Evolutionary conservation across 495 filamentous ascomycete species (phyloP).

Genomic region (Articulospora tetracladia): DNA sequence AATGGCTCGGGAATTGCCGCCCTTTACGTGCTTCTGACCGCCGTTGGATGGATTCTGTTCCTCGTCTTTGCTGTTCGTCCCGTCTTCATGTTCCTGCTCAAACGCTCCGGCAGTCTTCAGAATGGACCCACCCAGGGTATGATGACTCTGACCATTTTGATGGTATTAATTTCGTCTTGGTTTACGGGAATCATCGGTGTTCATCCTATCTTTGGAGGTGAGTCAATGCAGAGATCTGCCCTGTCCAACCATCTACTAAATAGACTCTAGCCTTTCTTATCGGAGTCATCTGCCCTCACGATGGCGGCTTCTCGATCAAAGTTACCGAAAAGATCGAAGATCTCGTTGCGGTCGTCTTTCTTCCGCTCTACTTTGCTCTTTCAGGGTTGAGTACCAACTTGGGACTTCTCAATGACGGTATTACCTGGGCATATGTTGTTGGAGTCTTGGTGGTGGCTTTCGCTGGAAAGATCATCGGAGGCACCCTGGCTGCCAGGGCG

Average conservation of each 20-base stretch:
- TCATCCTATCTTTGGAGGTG: slow-evolving; percentile 79
- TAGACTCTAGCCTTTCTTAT: slow-evolving; percentile 59
- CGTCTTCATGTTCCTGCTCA: slow-evolving; percentile 69
- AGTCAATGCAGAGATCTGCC: not conserved
- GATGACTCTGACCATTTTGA: slow-evolving; percentile 75
- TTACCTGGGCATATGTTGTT: slow-evolving; percentile 90
- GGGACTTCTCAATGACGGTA: slow-evolving; percentile 76
- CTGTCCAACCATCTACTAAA: not conserved
- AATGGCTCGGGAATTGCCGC: slow-evolving; percentile 80
- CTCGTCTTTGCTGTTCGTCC: slow-evolving; percentile 74
- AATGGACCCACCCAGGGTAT: slow-evolving; percentile 89
- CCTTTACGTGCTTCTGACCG: slow-evolving; percentile 78
- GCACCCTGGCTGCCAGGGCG: slow-evolving; percentile 70
- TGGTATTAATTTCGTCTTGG: slow-evolving; percentile 81
- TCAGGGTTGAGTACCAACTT: slow-evolving; percentile 89
- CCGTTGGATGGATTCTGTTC: slow-evolving; percentile 73
- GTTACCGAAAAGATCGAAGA: slow-evolving; percentile 97
- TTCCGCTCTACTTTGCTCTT: slow-evolving; percentile 93
- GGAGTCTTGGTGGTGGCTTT: slow-evolving; percentile 83
- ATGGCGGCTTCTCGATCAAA: slow-evolving; percentile 91
- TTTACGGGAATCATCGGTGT: slow-evolving; percentile 90
- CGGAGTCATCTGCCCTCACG: slow-evolving; percentile 89
- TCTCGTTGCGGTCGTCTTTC: slow-evolving; percentile 79
- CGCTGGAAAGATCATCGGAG: slow-evolving; percentile 79
- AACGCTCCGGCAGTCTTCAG: slow-evolving; percentile 71